Percentiles rank a stretch among this genome's conserved stretches.
phyloP scores from a whole-genome alignment of 495 filamentous ascomycete species.

The Cetradonia linearis region DNA sequence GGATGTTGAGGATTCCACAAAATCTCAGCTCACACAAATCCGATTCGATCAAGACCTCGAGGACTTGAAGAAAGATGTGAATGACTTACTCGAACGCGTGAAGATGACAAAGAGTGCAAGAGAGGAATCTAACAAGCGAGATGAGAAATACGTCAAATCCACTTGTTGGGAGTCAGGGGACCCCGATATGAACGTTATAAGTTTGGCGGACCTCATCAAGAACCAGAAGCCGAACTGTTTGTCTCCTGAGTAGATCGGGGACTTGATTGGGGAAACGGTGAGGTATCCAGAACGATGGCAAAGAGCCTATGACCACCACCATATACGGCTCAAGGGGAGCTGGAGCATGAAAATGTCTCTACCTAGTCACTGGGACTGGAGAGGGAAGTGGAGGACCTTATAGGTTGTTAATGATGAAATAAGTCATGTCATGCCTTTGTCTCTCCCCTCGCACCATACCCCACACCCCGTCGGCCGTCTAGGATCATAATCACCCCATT shows the following conservation, averaged over 20 bases:
- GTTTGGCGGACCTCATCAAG: too few species aligned
- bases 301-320: neutral
- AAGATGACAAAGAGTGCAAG: neutral
- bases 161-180: too few species aligned
- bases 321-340: neutral
- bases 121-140: too few species aligned
- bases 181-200: too few species aligned
- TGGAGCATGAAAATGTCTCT: neutral
- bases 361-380: neutral
- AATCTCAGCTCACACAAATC: too few species aligned
- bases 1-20: too few species aligned
- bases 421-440: neutral
- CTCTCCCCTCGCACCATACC: slow-evolving; percentile 30
- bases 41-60: too few species aligned
- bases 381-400: neutral
- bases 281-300: neutral
- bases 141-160: too few species aligned
- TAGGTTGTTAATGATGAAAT: neutral
- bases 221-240: too few species aligned
- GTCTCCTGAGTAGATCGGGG: too few species aligned
- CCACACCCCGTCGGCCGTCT: slow-evolving; percentile 42
- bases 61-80: too few species aligned
- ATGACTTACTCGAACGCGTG: neutral
- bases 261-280: neutral
- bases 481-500: slow-evolving; percentile 43